Evolutionary conservation across 306 rosid genomes (phyloP).

Genomic region (Chamaecrista fasciculata): DNA sequence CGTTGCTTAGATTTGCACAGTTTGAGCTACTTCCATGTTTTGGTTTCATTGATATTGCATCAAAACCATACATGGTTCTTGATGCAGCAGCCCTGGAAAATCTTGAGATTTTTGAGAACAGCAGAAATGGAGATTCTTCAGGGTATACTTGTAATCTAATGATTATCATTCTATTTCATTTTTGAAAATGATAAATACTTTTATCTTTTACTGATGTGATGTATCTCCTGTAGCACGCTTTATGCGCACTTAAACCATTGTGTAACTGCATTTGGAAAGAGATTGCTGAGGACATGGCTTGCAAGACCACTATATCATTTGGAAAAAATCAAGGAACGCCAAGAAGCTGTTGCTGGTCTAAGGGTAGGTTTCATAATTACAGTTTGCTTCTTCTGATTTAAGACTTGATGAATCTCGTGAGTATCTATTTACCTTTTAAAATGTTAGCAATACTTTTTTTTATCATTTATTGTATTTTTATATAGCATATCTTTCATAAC

Average conservation of each 20-base stretch:
- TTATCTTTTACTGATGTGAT: slow-evolving; percentile 36
- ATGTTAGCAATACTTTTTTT: slow-evolving; percentile 4
- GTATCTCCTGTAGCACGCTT: slow-evolving; percentile 60
- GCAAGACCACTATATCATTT: slow-evolving; percentile 79
- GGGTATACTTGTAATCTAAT: slow-evolving; percentile 60
- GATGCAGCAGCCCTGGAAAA: slow-evolving; percentile 92
- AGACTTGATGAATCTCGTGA: background rate
- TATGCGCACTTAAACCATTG: slow-evolving; percentile 88
- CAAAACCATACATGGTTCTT: slow-evolving; percentile 90
- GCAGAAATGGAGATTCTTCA: slow-evolving; percentile 78
- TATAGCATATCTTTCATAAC: background rate
- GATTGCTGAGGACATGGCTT: slow-evolving; percentile 91
- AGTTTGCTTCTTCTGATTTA: slow-evolving; percentile 7
- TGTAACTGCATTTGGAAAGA: slow-evolving; percentile 91
- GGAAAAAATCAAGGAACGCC: slow-evolving; percentile 77
- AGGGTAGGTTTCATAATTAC: slow-evolving; percentile 50
- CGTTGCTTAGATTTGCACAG: slow-evolving; percentile 80
- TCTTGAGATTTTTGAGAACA: slow-evolving; percentile 92
- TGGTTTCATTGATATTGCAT: slow-evolving; percentile 51
- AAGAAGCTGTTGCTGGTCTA: slow-evolving; percentile 72
- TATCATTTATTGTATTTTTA: slow-evolving; percentile 3
- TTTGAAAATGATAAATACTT: background rate
- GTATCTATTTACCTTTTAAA: background rate
- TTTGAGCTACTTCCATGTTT: slow-evolving; percentile 81
- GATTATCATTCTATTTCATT: background rate